Base-by-base conservation (phyloP, 257 asterid genomes). In the Nemophila menziesii region DNA sequence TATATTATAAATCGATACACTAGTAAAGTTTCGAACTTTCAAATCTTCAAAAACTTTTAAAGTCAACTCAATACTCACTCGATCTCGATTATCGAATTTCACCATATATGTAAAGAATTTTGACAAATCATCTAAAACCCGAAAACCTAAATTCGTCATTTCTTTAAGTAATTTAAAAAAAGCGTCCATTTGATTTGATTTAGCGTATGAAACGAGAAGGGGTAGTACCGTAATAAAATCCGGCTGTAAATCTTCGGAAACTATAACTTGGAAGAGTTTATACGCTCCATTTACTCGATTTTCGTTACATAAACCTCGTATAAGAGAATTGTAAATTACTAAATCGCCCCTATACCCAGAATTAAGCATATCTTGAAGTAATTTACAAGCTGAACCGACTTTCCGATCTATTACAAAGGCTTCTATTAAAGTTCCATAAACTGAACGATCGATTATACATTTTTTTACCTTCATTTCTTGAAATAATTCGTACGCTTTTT, bases 301-400 rank as follows among this genome's bases (percentile, higher is more conserved):
- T 47, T 45, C 78, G 51, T 58, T 59, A 58, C 98, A 90, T 42
- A 90, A 60, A 42, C 98, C 98, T 66, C 67, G 55, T 29, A 90
- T 81, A 22, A 90, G 82, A 57, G 85, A 79, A 65, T 67, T 78
- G 48, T 78, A 85, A 52, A 85, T 85, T 37, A 73, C 61, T 73
- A 85, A 63, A 69, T 90, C 96, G 27, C 92, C 93, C 53, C 98
- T 68, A 59, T 84, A 90, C 48, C 98, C 98, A 0, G 94, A 81
- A 22, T 74, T 82, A 59, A 81, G 66, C 67, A 90, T 71, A 61
- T 90, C 98, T 63, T 81, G 73, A 41, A 90, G 79, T 74, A 90
- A 70, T 55, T 66, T 89, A 63, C 82, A 80, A 50, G 96, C 94
- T 14, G 66, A 70, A 53, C 79, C 89, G 48, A 84, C 77, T 74